Evolutionary conservation across 441 rosid genomes (phyloP).

Genomic region (Sinapis alba): DNA sequence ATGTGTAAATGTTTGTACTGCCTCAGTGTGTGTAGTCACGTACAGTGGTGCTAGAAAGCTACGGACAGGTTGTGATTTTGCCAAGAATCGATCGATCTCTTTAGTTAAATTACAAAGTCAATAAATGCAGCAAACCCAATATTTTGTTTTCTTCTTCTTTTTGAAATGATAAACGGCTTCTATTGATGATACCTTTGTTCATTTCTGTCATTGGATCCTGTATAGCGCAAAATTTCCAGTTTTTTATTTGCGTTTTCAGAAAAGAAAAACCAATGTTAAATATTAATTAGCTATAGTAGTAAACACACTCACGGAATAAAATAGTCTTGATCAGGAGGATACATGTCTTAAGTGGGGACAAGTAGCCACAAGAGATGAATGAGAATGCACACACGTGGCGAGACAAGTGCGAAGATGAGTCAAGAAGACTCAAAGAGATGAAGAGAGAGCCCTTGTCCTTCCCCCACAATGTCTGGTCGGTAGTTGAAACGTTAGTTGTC

Average conservation of each 20-base stretch:
- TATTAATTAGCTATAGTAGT: neutral
- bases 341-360: constrained; percentile 33
- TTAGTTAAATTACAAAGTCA: constrained; percentile 20
- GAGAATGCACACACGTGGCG: constrained; percentile 23
- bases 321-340: constrained; percentile 19
- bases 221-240: neutral
- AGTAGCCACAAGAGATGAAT: constrained; percentile 17
- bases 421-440: constrained; percentile 16
- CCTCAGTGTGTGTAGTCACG: constrained; percentile 38
- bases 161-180: constrained; percentile 28
- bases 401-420: constrained; percentile 28
- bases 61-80: constrained; percentile 40
- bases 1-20: constrained; percentile 38
- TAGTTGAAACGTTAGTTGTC: constrained; percentile 40
- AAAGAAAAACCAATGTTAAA: neutral
- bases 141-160: constrained; percentile 34
- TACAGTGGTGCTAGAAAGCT: constrained; percentile 40
- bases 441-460: neutral
- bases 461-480: constrained; percentile 36
- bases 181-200: constrained; percentile 36
- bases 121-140: constrained; percentile 39
- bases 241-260: neutral
- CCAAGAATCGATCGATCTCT: constrained; percentile 34
- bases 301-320: neutral
- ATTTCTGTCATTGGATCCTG: constrained; percentile 29